These are phyloP conservation scores for Ophiorrhiza pumila DNA, from an alignment of 257 asterid genomes.

Conservation along the genomic window DNA sequence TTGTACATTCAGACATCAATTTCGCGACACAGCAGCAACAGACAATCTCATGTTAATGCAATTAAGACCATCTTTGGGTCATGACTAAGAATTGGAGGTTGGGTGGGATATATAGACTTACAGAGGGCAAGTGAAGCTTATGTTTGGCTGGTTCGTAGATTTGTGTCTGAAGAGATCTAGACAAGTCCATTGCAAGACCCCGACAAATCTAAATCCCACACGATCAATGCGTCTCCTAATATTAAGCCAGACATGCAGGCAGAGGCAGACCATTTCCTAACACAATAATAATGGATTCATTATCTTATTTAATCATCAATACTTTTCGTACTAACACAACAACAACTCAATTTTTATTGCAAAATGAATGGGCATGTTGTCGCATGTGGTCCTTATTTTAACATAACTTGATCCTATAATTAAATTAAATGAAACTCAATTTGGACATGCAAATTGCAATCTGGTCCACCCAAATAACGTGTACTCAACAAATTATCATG, in stretches of 20 bases:
- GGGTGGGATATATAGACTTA: no score
- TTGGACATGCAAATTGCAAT: neutral
- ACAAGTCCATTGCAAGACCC: constrained; percentile 4
- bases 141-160: neutral
- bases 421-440: neutral
- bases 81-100: neutral
- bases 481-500: neutral
- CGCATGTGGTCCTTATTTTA: neutral
- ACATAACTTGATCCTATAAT: neutral
- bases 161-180: constrained; percentile 1
- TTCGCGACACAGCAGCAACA: neutral
- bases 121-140: neutral
- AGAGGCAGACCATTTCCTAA: neutral
- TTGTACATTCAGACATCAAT: neutral
- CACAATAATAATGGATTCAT: neutral
- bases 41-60: constrained; percentile 13
- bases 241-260: neutral
- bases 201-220: constrained; percentile 9
- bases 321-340: no score
- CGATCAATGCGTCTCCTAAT: neutral
- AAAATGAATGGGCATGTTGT: no score
- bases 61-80: neutral
- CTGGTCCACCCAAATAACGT: neutral
- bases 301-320: no score
- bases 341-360: no score